Evolutionary conservation across 345 rosid species (phyloP).

Genomic region (Pistacia integerrima): DNA sequence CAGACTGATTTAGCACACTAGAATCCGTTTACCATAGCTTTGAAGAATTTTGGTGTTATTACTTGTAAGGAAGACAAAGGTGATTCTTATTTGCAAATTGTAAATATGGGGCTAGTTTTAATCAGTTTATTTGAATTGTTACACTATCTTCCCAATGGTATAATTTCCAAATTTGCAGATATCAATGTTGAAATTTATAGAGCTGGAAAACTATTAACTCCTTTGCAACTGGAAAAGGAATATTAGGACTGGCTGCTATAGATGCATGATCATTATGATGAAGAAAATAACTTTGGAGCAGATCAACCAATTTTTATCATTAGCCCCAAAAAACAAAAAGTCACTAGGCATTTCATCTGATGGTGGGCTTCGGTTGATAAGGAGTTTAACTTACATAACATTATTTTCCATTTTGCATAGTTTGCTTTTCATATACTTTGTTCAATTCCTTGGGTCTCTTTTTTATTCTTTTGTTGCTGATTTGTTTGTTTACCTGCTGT

Average conservation of each 20-base stretch:
- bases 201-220: slow-evolving; percentile 37
- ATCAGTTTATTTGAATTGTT: neutral
- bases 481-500: neutral
- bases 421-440: neutral
- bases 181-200: slow-evolving; percentile 38
- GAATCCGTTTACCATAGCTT: slow-evolving; percentile 53
- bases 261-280: slow-evolving; percentile 68
- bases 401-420: neutral
- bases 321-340: slow-evolving; percentile 43
- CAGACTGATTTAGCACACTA: slow-evolving; percentile 74
- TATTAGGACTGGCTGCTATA: slow-evolving; percentile 65
- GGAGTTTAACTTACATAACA: neutral
- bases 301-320: slow-evolving; percentile 54
- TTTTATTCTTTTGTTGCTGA: neutral
- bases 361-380: slow-evolving; percentile 41
- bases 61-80: slow-evolving; percentile 48
- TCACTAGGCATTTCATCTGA: slow-evolving; percentile 55
- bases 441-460: neutral
- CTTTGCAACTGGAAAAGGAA: slow-evolving; percentile 50
- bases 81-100: slow-evolving; percentile 9
- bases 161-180: slow-evolving; percentile 35
- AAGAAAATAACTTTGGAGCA: slow-evolving; percentile 55
- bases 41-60: slow-evolving; percentile 56
- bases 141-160: neutral
- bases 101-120: neutral